These are phyloP conservation scores for Calonectria multiphialidica DNA, from an alignment of 2,329 filamentous ascomycete genomes.

Conservation along the genomic window DNA sequence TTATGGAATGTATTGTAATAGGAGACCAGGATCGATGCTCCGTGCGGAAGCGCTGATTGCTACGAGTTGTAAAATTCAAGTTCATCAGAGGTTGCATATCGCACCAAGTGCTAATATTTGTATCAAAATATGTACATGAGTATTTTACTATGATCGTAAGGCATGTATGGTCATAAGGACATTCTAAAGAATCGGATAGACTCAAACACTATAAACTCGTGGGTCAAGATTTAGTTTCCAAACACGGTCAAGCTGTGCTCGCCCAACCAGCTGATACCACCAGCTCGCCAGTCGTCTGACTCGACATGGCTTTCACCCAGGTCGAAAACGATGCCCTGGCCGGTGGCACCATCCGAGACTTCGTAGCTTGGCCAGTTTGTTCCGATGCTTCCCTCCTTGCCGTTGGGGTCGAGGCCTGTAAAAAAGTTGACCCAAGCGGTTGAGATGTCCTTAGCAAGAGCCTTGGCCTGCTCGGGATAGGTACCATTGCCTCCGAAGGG, in stretches of 20 bases:
- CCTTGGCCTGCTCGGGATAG: conserved; percentile 40
- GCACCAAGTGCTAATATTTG: not conserved
- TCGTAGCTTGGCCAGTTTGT: conserved; percentile 45
- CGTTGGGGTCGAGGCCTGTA: conserved; percentile 42
- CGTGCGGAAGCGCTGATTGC: too few species aligned
- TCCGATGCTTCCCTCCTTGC: conserved; percentile 15
- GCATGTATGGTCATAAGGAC: not conserved
- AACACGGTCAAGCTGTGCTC: conserved; percentile 44
- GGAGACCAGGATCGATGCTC: too few species aligned
- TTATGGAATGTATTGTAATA: too few species aligned
- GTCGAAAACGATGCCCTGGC: conserved; percentile 45
- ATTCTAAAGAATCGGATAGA: not conserved
- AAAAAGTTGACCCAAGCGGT: conserved; percentile 49
- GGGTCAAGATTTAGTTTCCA: conserved; percentile 31
- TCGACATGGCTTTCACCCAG: conserved; percentile 41
- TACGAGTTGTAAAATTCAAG: too few species aligned
- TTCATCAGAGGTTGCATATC: not conserved
- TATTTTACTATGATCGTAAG: not conserved
- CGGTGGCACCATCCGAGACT: conserved; percentile 25
- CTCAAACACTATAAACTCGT: too few species aligned
- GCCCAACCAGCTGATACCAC: conserved; percentile 45
- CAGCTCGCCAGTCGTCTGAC: conserved; percentile 45
- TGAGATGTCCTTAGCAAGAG: conserved; percentile 44
- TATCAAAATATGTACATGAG: not conserved
- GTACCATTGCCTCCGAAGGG: conserved; percentile 46